These are phyloP conservation scores for Elongisporangium senticosum DNA, from an alignment of 352 stramenopile genomes.

Conservation along the genomic window DNA sequence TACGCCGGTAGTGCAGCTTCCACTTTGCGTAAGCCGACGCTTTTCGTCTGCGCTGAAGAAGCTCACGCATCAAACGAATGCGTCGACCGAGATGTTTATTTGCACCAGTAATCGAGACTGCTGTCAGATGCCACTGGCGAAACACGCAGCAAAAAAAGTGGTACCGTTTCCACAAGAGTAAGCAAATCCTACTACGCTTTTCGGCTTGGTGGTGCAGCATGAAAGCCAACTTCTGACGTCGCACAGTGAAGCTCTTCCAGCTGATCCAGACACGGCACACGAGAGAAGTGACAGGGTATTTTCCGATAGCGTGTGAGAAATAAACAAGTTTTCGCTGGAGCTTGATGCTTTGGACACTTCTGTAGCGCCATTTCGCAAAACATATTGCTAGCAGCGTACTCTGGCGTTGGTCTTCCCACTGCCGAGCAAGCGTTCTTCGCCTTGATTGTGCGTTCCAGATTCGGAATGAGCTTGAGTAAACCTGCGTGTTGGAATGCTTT, in stretches of 20 bases:
- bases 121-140: conserved; percentile 3
- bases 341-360: conserved; percentile 6
- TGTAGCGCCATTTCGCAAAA: conserved; percentile 14
- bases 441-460: neutral
- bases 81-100: neutral
- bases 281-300: conserved; percentile 21
- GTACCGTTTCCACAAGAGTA: neutral
- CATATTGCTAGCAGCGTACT: neutral
- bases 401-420: neutral
- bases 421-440: neutral
- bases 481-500: neutral
- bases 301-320: conserved; percentile 31
- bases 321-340: conserved; percentile 27
- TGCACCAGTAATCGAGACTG: neutral
- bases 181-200: no score
- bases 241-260: conserved; percentile 19
- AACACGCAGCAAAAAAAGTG: neutral
- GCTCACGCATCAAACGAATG: no score
- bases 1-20: neutral
- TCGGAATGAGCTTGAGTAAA: neutral
- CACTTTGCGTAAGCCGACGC: neutral
- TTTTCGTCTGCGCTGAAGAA: neutral
- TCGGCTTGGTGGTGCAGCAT: conserved; percentile 8
- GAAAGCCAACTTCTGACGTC: neutral
- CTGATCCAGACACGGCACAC: conserved; percentile 17